phyloP scores from a whole-genome alignment of 2,329 filamentous ascomycete species.

The Penicillium sp. region DNA sequence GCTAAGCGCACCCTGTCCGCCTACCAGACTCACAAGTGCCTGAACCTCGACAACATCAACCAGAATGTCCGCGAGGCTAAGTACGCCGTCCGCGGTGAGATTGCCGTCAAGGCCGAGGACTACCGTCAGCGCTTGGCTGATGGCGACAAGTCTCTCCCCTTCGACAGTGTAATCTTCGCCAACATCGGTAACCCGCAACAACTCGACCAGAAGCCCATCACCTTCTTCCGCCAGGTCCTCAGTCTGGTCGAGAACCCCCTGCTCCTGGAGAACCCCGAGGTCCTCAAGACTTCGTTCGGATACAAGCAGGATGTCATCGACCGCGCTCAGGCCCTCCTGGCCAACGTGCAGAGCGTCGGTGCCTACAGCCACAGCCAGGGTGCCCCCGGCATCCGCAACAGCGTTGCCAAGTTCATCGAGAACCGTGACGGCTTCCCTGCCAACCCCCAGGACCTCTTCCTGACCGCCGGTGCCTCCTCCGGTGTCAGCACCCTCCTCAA shows the following conservation, averaged over 20 bases:
- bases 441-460: constrained; percentile 79
- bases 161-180: constrained; percentile 88
- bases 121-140: constrained; percentile 73
- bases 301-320: constrained; percentile 90
- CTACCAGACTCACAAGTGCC: constrained; percentile 44
- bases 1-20: constrained; percentile 49
- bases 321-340: constrained; percentile 77
- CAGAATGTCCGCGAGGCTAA: constrained; percentile 81
- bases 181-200: constrained; percentile 99
- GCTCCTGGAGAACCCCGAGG: constrained; percentile 79
- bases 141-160: constrained; percentile 66
- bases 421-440: constrained; percentile 86
- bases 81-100: constrained; percentile 95
- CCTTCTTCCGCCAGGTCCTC: constrained; percentile 96
- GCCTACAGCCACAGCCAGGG: constrained; percentile 96
- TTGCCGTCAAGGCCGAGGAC: constrained; percentile 89
- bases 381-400: constrained; percentile 81
- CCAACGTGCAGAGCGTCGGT: constrained; percentile 84
- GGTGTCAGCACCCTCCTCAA: constrained; percentile 93
- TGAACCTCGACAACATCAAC: constrained; percentile 90
- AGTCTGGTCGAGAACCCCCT: constrained; percentile 88
- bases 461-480: constrained; percentile 87
- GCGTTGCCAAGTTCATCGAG: constrained; percentile 90
- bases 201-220: constrained; percentile 98
- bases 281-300: constrained; percentile 72